Base-by-base conservation (phyloP, 2,329 filamentous ascomycete genomes). In the Fusarium piperis region DNA sequence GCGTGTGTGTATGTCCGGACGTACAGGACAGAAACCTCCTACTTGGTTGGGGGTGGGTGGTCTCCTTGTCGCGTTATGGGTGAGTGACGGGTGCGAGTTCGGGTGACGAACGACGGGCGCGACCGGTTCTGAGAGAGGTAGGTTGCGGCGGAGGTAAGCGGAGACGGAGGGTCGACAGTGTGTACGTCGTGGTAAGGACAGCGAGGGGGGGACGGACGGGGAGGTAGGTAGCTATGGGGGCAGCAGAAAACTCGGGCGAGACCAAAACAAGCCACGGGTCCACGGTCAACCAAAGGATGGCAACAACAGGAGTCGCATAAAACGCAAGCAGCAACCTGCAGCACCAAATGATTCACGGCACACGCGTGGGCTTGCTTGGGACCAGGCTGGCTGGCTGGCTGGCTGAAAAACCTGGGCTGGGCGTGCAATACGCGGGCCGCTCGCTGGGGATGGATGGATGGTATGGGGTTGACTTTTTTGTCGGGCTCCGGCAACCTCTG, bases 321-420 rank as follows among this genome's bases (percentile, higher is more conserved):
- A 78, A 66, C 70, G 75, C 75, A 78, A 78, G 75, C 76, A 79
- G 74, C 76, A 77, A 26, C 55, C 63, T 71, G 67, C 66, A 72
- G 66, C 66, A 72, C 65, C 20, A 61, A 56, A 67, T 74, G 67
- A 76, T 76, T 76, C 69, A 70, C 60, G 74, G 63, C 38, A 35
- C 48, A 33, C 33, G 68, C 62, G 67, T 63, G 58, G 70, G 60
- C 67, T 67, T 65, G 68, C 38, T n/a, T 60, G 39, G 61, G 67
- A 59, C 63, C 68, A 35, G 65, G 58, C 61, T 55, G 35, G 59
- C 55, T 23, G 23, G 59, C 55, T 23, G 23, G 23, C 23, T 39
- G 56, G 38, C 55, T 44, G 39, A 59, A 33, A 44, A 59, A 28
- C 20, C 58, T 72, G 52, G 69, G 69, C 58, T 72, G 52, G 69